phyloP scores from a whole-genome alignment of 2,329 filamentous ascomycete genomes.

The Fusarium dimerum region DNA sequence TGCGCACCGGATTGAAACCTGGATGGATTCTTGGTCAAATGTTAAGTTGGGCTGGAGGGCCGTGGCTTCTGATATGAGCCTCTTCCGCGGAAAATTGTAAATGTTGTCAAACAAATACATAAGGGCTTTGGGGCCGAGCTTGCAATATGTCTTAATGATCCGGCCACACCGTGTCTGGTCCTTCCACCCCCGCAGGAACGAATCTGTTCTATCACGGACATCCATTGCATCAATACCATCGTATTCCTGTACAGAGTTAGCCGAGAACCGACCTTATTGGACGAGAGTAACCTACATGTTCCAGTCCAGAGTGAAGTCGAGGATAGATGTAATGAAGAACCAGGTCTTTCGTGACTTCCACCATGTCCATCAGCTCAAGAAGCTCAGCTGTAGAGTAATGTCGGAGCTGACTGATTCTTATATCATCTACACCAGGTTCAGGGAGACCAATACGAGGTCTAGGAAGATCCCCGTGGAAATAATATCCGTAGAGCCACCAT shows the following conservation, averaged over 20 bases:
- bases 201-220: slow-evolving; percentile 29
- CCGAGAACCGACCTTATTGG: background rate
- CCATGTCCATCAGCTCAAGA: slow-evolving; percentile 47
- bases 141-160: slow-evolving; percentile 48
- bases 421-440: slow-evolving; percentile 41
- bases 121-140: slow-evolving; percentile 52
- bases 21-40: slow-evolving; percentile 47
- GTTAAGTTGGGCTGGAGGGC: slow-evolving; percentile 44
- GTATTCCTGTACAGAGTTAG: slow-evolving; percentile 18
- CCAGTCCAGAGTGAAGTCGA: slow-evolving; percentile 40
- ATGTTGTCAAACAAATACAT: slow-evolving; percentile 49
- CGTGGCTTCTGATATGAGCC: slow-evolving; percentile 45
- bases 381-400: slow-evolving; percentile 45
- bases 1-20: slow-evolving; percentile 39
- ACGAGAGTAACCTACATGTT: slow-evolving; percentile 33
- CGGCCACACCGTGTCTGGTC: slow-evolving; percentile 40
- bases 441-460: slow-evolving; percentile 40
- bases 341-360: slow-evolving; percentile 46
- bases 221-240: slow-evolving; percentile 25
- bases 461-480: slow-evolving; percentile 50
- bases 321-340: slow-evolving; percentile 49
- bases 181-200: slow-evolving; percentile 36
- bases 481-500: slow-evolving; percentile 57
- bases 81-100: slow-evolving; percentile 46
- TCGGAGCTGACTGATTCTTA: slow-evolving; percentile 46